phyloP scores from a whole-genome alignment of 1,139 yeast species.

The Lodderomyces margitis region DNA sequence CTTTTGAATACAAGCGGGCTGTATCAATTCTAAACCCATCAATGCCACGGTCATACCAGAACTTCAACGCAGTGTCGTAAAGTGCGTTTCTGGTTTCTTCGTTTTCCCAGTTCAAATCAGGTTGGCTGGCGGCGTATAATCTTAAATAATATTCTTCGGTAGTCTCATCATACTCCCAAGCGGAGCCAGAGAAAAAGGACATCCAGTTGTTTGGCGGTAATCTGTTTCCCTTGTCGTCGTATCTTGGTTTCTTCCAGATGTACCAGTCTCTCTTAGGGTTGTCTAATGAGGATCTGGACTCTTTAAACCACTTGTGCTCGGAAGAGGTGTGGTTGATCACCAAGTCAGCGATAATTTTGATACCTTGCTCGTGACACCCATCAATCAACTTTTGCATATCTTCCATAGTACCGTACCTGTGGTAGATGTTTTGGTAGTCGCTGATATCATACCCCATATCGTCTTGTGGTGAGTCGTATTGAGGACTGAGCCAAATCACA shows the following conservation, averaged over 20 bases:
- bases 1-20: conserved; percentile 53
- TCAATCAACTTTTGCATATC: conserved; percentile 45
- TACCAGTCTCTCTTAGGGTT: conserved; percentile 64
- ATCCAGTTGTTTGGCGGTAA: conserved; percentile 59
- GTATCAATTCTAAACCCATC: conserved; percentile 61
- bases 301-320: conserved; percentile 58
- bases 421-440: conserved; percentile 51
- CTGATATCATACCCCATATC: conserved; percentile 66
- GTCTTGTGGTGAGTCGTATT: conserved; percentile 57
- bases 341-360: conserved; percentile 53
- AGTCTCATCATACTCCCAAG: conserved; percentile 54
- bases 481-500: conserved; percentile 57
- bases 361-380: conserved; percentile 47
- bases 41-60: conserved; percentile 56
- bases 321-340: conserved; percentile 59
- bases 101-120: conserved; percentile 62
- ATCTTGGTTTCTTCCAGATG: conserved; percentile 52
- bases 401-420: conserved; percentile 52
- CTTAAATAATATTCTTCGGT: conserved; percentile 55
- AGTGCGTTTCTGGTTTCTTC: conserved; percentile 50
- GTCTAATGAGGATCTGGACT: conserved; percentile 47
- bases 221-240: conserved; percentile 46
- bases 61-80: conserved; percentile 47
- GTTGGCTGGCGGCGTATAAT: conserved; percentile 52
- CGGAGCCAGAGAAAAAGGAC: conserved; percentile 51